A percentile compares a stretch with the other conserved stretches of the same genome.
phyloP scores from a whole-genome alignment of 2,329 filamentous ascomycete species.

The Rutstroemia sp. region DNA sequence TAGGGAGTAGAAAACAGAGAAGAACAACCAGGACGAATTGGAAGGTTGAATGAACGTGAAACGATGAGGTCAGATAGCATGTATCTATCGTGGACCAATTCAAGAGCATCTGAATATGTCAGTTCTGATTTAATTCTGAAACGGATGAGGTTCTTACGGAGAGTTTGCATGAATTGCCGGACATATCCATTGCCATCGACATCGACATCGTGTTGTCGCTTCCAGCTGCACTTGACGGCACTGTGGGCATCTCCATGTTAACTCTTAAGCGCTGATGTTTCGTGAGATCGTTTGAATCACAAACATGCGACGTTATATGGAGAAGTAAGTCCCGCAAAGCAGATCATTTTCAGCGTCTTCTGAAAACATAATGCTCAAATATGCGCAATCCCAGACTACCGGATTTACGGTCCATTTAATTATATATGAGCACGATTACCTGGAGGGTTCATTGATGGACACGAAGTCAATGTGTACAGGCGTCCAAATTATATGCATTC shows the following conservation, averaged over 20 bases:
- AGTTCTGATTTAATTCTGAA: not conserved
- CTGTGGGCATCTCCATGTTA: constrained; percentile 4
- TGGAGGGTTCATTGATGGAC: not conserved
- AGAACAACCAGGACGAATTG: constrained; percentile 20
- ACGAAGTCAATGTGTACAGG: not conserved
- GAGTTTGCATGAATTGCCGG: constrained; percentile 15
- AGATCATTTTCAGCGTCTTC: not conserved
- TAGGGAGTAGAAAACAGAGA: constrained; percentile 17
- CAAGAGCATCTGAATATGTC: constrained; percentile 18
- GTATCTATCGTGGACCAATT: constrained; percentile 22
- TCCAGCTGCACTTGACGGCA: not conserved
- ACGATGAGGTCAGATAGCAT: constrained; percentile 17
- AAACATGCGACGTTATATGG: not conserved
- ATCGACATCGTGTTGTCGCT: constrained; percentile 5
- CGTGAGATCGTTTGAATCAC: not conserved
- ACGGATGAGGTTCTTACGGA: constrained; percentile 11
- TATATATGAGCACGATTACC: not conserved
- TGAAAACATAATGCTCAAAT: not conserved
- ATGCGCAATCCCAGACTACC: not conserved
- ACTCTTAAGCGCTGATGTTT: not conserved
- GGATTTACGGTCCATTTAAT: not conserved
- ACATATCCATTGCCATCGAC: constrained; percentile 17
- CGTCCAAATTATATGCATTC: not conserved
- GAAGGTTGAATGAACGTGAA: constrained; percentile 17
- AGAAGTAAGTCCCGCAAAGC: not conserved